Evolutionary conservation across 2,329 filamentous ascomycete genomes (phyloP).

Genomic region (Coniochaeta prunicola): DNA sequence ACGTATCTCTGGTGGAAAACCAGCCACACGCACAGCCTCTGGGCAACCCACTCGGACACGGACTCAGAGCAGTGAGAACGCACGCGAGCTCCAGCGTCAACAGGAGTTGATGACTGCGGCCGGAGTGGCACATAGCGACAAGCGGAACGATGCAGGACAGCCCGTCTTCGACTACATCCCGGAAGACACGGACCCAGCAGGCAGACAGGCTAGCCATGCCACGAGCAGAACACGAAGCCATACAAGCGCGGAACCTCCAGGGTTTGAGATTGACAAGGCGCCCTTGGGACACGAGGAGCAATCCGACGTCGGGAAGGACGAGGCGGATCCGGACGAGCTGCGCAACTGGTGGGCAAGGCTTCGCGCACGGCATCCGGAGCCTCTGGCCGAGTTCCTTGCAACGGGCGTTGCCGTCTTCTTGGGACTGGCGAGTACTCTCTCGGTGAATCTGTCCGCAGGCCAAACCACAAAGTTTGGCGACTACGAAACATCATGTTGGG

Average conservation of each 20-base stretch:
- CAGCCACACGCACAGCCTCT: background rate
- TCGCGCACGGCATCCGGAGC: constrained; percentile 19
- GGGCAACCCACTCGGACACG: background rate
- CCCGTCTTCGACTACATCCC: background rate
- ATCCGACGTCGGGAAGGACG: constrained; percentile 12
- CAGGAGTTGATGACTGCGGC: background rate
- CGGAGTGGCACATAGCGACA: background rate
- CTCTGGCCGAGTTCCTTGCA: constrained; percentile 18
- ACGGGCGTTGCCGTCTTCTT: constrained; percentile 19
- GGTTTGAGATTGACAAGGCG: background rate
- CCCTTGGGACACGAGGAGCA: constrained; percentile 12
- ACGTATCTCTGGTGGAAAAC: background rate
- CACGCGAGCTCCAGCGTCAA: background rate
- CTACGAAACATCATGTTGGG: constrained; percentile 20
- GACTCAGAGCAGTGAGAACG: background rate
- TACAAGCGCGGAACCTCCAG: background rate
- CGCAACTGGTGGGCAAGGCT: constrained; percentile 21
- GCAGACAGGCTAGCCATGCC: background rate
- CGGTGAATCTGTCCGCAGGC: constrained; percentile 17
- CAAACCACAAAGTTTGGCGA: constrained; percentile 15
- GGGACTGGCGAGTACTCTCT: constrained; percentile 17
- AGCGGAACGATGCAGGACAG: background rate
- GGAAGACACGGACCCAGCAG: background rate
- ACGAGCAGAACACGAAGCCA: constrained; percentile 4
- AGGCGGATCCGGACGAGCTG: constrained; percentile 13